Conservation (phyloP, 495 filamentous ascomycete genomes). For the Penicillium alfredii region DNA sequence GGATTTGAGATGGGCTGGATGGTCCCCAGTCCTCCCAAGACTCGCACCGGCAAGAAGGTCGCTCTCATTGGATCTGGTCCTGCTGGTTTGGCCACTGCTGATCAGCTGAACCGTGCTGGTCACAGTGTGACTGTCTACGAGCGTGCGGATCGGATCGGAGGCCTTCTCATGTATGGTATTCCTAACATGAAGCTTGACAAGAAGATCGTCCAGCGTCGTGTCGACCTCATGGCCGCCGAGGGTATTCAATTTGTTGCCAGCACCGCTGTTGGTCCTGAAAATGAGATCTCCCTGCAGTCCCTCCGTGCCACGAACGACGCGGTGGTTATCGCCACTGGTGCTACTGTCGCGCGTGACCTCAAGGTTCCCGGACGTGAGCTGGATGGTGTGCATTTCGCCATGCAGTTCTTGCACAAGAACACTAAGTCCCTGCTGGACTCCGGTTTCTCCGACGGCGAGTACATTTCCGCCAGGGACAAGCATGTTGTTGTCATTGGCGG, state of each 20-base stretch:
- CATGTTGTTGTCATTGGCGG: slow-evolving; percentile 96
- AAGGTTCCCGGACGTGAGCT: slow-evolving; percentile 88
- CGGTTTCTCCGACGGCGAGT: slow-evolving; percentile 73
- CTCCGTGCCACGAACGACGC: slow-evolving; percentile 76
- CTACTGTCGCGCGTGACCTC: slow-evolving; percentile 93
- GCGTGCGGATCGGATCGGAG: slow-evolving; percentile 87
- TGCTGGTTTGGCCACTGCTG: slow-evolving; percentile 83
- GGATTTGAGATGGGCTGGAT: slow-evolving; percentile 99
- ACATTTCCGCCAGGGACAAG: slow-evolving; percentile 96
- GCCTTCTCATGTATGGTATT: slow-evolving; percentile 97
- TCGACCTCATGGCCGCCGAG: slow-evolving; percentile 93
- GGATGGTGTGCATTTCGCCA: slow-evolving; percentile 93
- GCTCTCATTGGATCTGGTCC: slow-evolving; percentile 95
- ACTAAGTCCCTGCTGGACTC: slow-evolving; percentile 98
- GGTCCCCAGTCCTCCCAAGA: slow-evolving; percentile 72
- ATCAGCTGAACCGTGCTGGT: slow-evolving; percentile 93
- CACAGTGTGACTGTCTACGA: slow-evolving; percentile 94
- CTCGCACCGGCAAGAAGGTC: slow-evolving; percentile 84
- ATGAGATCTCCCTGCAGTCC: slow-evolving; percentile 60
- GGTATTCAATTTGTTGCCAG: slow-evolving; percentile 79
- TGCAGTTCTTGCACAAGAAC: slow-evolving; percentile 98
- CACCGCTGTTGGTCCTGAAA: slow-evolving; percentile 72
- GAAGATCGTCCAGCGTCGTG: slow-evolving; percentile 91
- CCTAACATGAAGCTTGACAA: slow-evolving; percentile 99
- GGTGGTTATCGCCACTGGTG: slow-evolving; percentile 92